These are phyloP conservation scores for Cadophora gregata DNA, from an alignment of 2,329 filamentous ascomycete species.

Conservation along the genomic window DNA sequence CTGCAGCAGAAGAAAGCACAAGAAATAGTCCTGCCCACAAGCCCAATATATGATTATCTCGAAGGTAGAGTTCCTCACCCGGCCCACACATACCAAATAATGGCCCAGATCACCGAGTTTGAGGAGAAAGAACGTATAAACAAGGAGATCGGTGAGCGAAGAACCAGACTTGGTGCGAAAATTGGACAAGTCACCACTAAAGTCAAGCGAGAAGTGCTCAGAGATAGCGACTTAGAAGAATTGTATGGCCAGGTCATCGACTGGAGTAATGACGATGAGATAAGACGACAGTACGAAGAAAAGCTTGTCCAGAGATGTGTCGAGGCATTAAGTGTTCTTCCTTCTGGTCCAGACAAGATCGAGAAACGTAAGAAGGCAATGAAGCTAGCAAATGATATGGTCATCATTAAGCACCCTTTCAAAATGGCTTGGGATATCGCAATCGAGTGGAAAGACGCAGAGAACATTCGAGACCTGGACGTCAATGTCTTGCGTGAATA, in stretches of 20 bases:
- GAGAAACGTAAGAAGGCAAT: constrained; percentile 75
- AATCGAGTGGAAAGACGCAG: constrained; percentile 85
- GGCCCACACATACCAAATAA: constrained; percentile 77
- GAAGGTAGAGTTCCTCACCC: constrained; percentile 86
- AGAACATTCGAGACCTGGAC: constrained; percentile 78
- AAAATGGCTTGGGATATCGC: constrained; percentile 89
- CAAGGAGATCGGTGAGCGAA: constrained; percentile 84
- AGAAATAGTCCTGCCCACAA: constrained; percentile 77
- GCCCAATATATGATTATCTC: constrained; percentile 79
- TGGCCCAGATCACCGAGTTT: constrained; percentile 82
- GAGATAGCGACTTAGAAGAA: constrained; percentile 76
- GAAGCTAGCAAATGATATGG: constrained; percentile 87
- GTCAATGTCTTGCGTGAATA: constrained; percentile 79
- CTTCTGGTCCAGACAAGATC: constrained; percentile 67
- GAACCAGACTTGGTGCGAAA: constrained; percentile 84
- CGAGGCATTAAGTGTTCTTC: constrained; percentile 75
- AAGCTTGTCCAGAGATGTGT: constrained; percentile 84
- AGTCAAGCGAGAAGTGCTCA: constrained; percentile 85
- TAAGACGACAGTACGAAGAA: constrained; percentile 85
- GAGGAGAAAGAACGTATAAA: constrained; percentile 92
- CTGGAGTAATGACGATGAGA: constrained; percentile 87
- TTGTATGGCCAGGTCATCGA: constrained; percentile 85
- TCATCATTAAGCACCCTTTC: constrained; percentile 92
- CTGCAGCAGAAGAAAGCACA: constrained; percentile 79
- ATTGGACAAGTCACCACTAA: constrained; percentile 83